Evolutionary conservation across 202 grass and related monocot species (phyloP).

Genomic region (Tripidium arundinaceum): DNA sequence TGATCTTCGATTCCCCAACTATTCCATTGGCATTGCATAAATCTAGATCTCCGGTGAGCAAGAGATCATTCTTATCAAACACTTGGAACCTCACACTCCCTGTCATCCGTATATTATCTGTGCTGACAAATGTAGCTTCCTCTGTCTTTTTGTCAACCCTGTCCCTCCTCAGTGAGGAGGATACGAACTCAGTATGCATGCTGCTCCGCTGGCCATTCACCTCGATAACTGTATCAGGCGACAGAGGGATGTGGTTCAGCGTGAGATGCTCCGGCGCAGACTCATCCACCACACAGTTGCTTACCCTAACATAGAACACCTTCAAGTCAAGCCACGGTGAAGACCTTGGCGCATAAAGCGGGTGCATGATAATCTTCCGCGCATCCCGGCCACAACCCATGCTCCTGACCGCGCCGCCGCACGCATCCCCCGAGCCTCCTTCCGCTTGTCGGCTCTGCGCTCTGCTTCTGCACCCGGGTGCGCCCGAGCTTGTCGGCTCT

Average conservation of each 20-base stretch:
- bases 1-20: slow-evolving; percentile 40
- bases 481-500: no score
- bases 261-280: slow-evolving; percentile 58
- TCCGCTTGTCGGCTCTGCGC: no score
- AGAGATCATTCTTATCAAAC: slow-evolving; percentile 75
- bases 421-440: no score
- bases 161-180: slow-evolving; percentile 71
- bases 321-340: slow-evolving; percentile 85
- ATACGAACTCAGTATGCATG: slow-evolving; percentile 75
- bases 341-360: slow-evolving; percentile 62
- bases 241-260: slow-evolving; percentile 75
- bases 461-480: no score
- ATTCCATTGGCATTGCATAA: slow-evolving; percentile 54
- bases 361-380: slow-evolving; percentile 81
- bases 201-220: slow-evolving; percentile 3
- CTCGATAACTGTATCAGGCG: background rate
- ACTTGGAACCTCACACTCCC: slow-evolving; percentile 81
- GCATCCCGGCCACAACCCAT: no score
- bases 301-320: slow-evolving; percentile 76
- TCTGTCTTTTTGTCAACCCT: slow-evolving; percentile 66
- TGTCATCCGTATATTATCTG: slow-evolving; percentile 79
- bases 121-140: slow-evolving; percentile 84
- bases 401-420: no score
- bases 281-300: slow-evolving; percentile 64
- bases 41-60: slow-evolving; percentile 47